phyloP scores from a whole-genome alignment of 2,329 filamentous ascomycete species.

The Trichoderma sp. region DNA sequence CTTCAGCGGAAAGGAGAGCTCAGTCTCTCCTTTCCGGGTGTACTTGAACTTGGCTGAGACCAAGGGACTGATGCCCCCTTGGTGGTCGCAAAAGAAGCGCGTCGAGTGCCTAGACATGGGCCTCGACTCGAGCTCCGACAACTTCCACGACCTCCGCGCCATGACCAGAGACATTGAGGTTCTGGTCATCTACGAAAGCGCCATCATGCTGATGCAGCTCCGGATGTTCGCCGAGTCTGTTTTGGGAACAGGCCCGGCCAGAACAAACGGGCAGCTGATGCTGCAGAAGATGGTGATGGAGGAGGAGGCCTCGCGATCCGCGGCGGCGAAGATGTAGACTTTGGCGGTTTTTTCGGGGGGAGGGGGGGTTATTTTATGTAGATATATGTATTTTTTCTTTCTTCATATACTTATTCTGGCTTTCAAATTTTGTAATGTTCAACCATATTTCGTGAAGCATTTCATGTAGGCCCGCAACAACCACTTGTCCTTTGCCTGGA shows the following conservation, averaged over 20 bases:
- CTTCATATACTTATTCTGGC: neutral
- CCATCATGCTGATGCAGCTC: constrained; percentile 17
- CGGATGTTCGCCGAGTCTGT: constrained; percentile 15
- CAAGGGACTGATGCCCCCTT: constrained; percentile 9
- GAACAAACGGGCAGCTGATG: neutral
- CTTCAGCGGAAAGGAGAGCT: constrained; percentile 11
- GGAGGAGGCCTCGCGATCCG: neutral
- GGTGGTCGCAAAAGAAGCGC: constrained; percentile 11
- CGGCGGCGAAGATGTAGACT: neutral
- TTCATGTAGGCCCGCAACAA: neutral
- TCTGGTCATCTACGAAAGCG: constrained; percentile 7
- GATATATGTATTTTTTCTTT: neutral
- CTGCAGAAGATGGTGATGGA: constrained; percentile 14
- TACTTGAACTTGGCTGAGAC: neutral
- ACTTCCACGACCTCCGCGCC: constrained; percentile 15
- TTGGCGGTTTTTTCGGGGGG: neutral
- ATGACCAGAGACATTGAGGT: constrained; percentile 13
- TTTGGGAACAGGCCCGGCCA: neutral
- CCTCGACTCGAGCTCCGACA: constrained; percentile 4
- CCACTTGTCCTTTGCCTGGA: neutral
- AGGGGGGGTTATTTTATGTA: neutral
- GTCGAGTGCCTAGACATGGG: constrained; percentile 15
- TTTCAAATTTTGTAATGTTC: neutral
- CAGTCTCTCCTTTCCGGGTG: neutral
- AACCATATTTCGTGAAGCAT: neutral